These are phyloP conservation scores for Coix lacrymajobi DNA, from an alignment of 176 grass and related monocot genomes.

Conservation along the genomic window DNA sequence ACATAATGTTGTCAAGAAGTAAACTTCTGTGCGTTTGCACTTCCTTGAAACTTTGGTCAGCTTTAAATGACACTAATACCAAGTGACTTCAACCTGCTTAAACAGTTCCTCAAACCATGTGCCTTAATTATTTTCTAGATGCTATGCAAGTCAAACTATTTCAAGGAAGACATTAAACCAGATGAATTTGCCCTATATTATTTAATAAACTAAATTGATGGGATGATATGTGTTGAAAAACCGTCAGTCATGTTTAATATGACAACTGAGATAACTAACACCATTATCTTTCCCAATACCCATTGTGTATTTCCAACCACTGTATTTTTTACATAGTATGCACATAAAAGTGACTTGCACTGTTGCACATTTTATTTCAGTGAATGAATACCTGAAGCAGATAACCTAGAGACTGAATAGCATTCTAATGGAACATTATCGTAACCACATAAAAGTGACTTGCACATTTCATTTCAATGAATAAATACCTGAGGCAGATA, in stretches of 20 bases:
- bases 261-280: neutral
- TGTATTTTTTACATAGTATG: conserved; percentile 4
- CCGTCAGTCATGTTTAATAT: neutral
- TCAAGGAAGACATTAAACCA: neutral
- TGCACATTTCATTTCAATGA: conserved; percentile 13
- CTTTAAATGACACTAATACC: neutral
- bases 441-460: neutral
- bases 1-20: neutral
- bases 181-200: neutral
- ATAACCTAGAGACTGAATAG: neutral
- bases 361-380: conserved; percentile 16
- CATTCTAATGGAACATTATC: neutral
- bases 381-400: conserved; percentile 15
- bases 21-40: neutral
- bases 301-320: neutral
- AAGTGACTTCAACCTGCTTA: conserved; percentile 1
- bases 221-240: neutral
- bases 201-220: neutral
- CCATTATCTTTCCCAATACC: neutral
- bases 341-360: neutral
- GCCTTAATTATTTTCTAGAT: conserved; percentile 4
- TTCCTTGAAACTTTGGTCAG: conserved; percentile 11
- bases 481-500: conserved; percentile 20
- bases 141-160: neutral
- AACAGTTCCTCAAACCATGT: neutral